phyloP scores from a whole-genome alignment of 2,329 filamentous ascomycete species.

The Aspergillus sojae region DNA sequence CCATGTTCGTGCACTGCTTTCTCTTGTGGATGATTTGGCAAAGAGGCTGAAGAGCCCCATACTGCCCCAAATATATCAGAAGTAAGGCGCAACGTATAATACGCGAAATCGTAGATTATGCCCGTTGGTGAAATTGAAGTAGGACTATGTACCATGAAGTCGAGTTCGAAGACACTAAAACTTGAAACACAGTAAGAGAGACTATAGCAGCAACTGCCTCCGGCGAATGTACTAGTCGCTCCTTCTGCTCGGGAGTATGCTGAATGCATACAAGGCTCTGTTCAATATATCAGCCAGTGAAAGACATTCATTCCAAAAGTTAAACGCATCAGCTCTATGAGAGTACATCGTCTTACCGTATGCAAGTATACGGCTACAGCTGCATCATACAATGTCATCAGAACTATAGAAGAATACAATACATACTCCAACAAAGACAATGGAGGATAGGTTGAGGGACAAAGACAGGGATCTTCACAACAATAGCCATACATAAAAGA shows the following conservation, averaged over 20 bases:
- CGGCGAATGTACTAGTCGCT: neutral
- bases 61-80: neutral
- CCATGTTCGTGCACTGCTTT: neutral
- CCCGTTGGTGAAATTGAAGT: neutral
- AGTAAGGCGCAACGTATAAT: neutral
- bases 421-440: neutral
- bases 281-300: neutral
- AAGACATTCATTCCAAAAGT: neutral
- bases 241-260: conserved; percentile 2
- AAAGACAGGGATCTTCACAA: conserved; percentile 6
- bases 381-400: conserved; percentile 8
- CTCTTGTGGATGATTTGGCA: conserved; percentile 11
- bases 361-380: conserved; percentile 8
- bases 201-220: neutral
- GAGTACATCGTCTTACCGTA: conserved; percentile 3
- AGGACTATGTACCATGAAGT: neutral
- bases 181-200: neutral
- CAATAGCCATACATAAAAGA: conserved; percentile 12
- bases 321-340: neutral
- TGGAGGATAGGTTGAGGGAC: conserved; percentile 1
- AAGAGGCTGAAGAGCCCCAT: conserved; percentile 21
- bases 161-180: neutral
- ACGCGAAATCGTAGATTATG: neutral
- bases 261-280: neutral
- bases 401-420: conserved; percentile 9